Conservation (phyloP, 306 rosid genomes). For the Coriaria nepalensis region DNA sequence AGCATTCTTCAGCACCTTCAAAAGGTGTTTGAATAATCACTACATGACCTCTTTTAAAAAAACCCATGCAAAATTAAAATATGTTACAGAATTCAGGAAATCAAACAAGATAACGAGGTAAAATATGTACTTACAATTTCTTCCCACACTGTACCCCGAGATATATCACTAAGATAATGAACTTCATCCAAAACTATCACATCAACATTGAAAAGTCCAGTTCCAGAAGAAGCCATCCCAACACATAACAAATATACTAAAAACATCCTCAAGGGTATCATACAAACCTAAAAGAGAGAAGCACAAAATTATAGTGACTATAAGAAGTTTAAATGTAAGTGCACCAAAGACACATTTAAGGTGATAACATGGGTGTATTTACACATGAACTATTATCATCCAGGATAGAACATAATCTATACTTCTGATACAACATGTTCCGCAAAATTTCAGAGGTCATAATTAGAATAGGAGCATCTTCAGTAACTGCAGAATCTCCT, state of each 20-base stretch:
- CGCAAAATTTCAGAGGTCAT: constrained; percentile 98
- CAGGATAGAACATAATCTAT: constrained; percentile 3
- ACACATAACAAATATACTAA: constrained; percentile 30
- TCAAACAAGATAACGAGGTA: too few relatives aligned
- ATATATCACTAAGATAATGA: constrained; percentile 94
- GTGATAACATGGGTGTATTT: too few relatives aligned
- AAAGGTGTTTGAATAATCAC: constrained; percentile 74
- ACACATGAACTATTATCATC: too few relatives aligned
- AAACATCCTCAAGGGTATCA: neutral
- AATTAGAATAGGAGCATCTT: constrained; percentile 80
- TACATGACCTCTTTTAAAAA: constrained; percentile 50
- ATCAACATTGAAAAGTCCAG: constrained; percentile 76
- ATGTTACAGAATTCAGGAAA: too few relatives aligned
- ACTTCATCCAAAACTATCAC: constrained; percentile 95
- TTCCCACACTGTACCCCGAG: constrained; percentile 96
- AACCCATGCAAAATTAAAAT: too few relatives aligned
- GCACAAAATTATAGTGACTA: neutral
- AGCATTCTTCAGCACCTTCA: constrained; percentile 92
- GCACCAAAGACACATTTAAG: too few relatives aligned
- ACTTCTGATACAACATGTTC: constrained; percentile 97
- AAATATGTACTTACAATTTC: constrained; percentile 63
- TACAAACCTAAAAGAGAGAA: constrained; percentile 5
- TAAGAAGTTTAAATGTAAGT: too few relatives aligned
- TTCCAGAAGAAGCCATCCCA: constrained; percentile 64
- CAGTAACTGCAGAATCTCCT: constrained; percentile 79